phyloP scores from a whole-genome alignment of 2,329 filamentous ascomycete species.

The Alternaria longipes region DNA sequence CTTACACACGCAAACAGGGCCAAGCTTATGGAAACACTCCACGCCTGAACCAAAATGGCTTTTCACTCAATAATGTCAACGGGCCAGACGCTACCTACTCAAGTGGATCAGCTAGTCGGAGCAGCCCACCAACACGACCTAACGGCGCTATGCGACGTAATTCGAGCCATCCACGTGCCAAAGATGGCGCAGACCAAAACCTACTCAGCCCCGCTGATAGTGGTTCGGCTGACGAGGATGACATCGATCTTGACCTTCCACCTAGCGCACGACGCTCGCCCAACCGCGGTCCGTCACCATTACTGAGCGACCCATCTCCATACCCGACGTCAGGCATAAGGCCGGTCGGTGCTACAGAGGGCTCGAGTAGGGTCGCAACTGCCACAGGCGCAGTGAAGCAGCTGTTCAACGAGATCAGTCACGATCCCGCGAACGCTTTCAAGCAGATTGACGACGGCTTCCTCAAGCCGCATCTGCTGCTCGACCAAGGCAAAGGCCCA shows the following conservation, averaged over 20 bases:
- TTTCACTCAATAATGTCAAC: slow-evolving; percentile 62
- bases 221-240: slow-evolving; percentile 62
- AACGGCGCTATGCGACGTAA: slow-evolving; percentile 60
- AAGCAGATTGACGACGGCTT: slow-evolving; percentile 94
- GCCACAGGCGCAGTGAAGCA: slow-evolving; percentile 81
- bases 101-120: slow-evolving; percentile 64
- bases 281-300: slow-evolving; percentile 46
- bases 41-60: slow-evolving; percentile 63
- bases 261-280: slow-evolving; percentile 63
- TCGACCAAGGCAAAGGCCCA: slow-evolving; percentile 68
- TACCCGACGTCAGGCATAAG: slow-evolving; percentile 54
- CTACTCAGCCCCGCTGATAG: slow-evolving; percentile 61
- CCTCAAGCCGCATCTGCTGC: slow-evolving; percentile 88
- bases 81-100: slow-evolving; percentile 66
- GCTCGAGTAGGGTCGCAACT: slow-evolving; percentile 61
- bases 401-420: slow-evolving; percentile 77
- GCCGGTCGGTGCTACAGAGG: slow-evolving; percentile 27
- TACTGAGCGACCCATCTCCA: slow-evolving; percentile 32
- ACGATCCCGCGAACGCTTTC: slow-evolving; percentile 91
- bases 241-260: slow-evolving; percentile 67
- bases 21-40: slow-evolving; percentile 80
- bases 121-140: slow-evolving; percentile 55
- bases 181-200: slow-evolving; percentile 62
- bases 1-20: slow-evolving; percentile 82
- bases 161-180: slow-evolving; percentile 59